Evolutionary conservation across 1,139 yeast genomes (phyloP), one percentile per base, ranked within the genome.

Genomic region (Kurtzmaniella quercitrusa): DNA sequence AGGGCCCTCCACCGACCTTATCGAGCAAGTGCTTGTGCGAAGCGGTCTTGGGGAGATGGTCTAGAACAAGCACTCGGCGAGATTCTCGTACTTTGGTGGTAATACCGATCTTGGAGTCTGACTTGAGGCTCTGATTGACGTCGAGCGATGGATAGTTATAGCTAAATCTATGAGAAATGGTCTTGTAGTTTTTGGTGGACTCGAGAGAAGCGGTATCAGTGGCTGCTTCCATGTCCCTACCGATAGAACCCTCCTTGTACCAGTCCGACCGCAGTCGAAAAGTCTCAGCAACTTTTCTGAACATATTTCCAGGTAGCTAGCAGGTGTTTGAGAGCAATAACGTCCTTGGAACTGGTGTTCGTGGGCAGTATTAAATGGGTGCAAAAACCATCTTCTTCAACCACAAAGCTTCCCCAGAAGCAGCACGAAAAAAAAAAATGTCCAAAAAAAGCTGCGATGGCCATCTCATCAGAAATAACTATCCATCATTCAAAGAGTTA

Each of bases 1-100:
- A 62, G 0, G 93, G 89, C 0, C 96, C 96, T 0, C 95, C 95
- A 53, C 75, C 67, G 0, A 85, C 68, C 49, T 82, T 87, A 1
- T 80, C 61, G 15, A 44, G n/a, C 7, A 44, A 24, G 31, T 37
- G 29, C 14, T 21, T 19, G n/a, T 38, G 21, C 4, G 36, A 25
- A 2, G 49, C 39, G 3, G 31, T 40, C 7, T 38, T 8, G 2
- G 52, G 49, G 17, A 53, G 37, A 15, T 46, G 43, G 3, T 37
- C 25, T 7, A 55, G 17, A 6, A 53, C 51, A 11, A 52, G 23
- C 3, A 52, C 48, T 25, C 46, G 15, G 4, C 18, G 3, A 4
- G 10, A 3, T 10, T 31, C 36, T 31, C 14, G 3, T 5, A 15
- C 14, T 31, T 16, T 31, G 5, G 31, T 4, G 12, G 31, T 11